Base-by-base conservation (phyloP, 768 basidiomycete genomes). In the Dioszegia aurantiaca region DNA sequence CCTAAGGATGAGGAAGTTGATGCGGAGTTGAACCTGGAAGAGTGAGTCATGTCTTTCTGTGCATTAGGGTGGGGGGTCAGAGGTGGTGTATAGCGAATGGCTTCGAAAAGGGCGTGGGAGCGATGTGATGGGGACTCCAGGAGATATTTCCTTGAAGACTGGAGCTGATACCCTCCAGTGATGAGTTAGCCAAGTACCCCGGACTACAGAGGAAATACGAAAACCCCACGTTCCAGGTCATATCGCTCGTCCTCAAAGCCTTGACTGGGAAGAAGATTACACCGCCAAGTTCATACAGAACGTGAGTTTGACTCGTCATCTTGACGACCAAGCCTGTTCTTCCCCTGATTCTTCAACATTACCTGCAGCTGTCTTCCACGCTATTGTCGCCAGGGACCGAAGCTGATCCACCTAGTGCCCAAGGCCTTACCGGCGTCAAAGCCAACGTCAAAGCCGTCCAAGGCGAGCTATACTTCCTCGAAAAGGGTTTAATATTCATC, bases 401-500 rank as follows among this genome's bases (percentile, higher is more conserved):
- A 19, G 37, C 51, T 53, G 19, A 53, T 27, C 19, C 8, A 6
- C 28, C 10, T 62, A 94, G 91, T 66, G 89, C 88, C 28, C 86
- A 87, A 66, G 90, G 91, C 3, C 87, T 91, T 63, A 87, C 89
- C 16, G 90, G 90, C n/a, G 87, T 99, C 79, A 98, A 98, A 79
- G 91, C 90, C 67, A 95, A 97, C 76, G 82, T 98, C 66, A 98
- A 98, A 78, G 95, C 95, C 42, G 83, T 88, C 3, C 91, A 94
- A 77, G 95, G 95, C 60, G 92, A 97, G 75, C 84, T 99, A 30
- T 98, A 95, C 83, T 84, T 98, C 81, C 86, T 99, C 63, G 95
- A 98, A 70, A 97, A 97, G 83, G 90, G 88, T 76, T 82, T 99
- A 46, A 90, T 99, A 79, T 98, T 98, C 79, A 90, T 98, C 61